Percentiles rank a stretch among this genome's conserved stretches.
phyloP scores from a whole-genome alignment of 2,329 filamentous ascomycete species.

The Colletotrichum coccodes region DNA sequence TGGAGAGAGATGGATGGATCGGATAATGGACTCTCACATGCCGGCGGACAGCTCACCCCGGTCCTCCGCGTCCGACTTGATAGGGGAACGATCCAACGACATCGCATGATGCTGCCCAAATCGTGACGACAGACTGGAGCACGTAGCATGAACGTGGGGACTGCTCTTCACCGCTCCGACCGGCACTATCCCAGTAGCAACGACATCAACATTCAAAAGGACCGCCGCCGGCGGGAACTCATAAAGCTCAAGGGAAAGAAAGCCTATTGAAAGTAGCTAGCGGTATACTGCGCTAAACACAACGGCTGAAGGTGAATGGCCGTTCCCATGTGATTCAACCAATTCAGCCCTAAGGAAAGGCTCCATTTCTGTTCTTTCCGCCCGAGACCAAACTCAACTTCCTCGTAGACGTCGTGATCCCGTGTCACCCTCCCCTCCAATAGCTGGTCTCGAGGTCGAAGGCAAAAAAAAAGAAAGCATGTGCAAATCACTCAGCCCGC shows the following conservation, averaged over 20 bases:
- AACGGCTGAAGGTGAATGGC: conserved; percentile 16
- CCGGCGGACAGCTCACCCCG: background rate
- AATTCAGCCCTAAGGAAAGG: conserved; percentile 19
- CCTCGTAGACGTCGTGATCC: conserved; percentile 28
- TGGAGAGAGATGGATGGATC: background rate
- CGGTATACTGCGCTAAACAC: conserved; percentile 25
- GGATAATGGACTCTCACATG: background rate
- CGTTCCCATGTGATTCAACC: conserved; percentile 31
- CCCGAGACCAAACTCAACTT: conserved; percentile 5
- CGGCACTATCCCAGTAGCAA: conserved; percentile 7
- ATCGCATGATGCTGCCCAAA: background rate
- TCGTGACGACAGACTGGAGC: conserved; percentile 9
- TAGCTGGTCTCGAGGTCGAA: conserved; percentile 17
- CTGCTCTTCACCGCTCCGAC: background rate
- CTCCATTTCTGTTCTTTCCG: conserved; percentile 15
- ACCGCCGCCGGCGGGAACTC: background rate
- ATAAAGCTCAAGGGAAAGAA: conserved; percentile 4
- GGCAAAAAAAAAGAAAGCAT: conserved; percentile 21
- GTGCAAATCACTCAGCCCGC: conserved; percentile 33
- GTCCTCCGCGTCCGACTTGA: background rate
- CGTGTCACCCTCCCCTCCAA: conserved; percentile 8
- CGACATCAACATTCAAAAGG: background rate
- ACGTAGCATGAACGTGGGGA: conserved; percentile 9
- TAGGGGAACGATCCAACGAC: background rate
- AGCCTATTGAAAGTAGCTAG: conserved; percentile 30